Evolutionary conservation across 352 stramenopile genomes (phyloP).

Genomic region (Pythium pyrilobum): DNA sequence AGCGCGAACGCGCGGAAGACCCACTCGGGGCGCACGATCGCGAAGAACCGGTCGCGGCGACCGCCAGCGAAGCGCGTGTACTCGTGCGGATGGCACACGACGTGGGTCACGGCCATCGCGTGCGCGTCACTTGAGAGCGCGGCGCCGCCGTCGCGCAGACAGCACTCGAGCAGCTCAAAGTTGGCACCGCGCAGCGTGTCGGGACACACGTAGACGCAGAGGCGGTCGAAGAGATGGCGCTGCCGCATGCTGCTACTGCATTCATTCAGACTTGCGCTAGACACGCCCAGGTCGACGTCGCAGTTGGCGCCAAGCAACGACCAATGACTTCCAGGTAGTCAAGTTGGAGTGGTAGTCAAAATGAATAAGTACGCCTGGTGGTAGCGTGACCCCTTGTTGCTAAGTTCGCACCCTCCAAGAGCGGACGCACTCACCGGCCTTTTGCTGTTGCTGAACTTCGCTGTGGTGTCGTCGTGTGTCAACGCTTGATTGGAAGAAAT

Average conservation of each 20-base stretch:
- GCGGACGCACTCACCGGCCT: too few relatives aligned
- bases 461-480: constrained; percentile 6
- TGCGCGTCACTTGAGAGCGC: constrained; percentile 29
- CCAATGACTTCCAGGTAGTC: constrained; percentile 1
- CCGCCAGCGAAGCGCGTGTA: constrained; percentile 42
- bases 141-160: constrained; percentile 59
- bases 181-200: constrained; percentile 34
- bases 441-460: constrained; percentile 4
- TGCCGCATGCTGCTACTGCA: constrained; percentile 29
- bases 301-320: constrained; percentile 1
- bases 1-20: constrained; percentile 70
- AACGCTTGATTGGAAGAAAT: constrained; percentile 10
- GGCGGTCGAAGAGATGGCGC: constrained; percentile 35
- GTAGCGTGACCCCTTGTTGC: too few relatives aligned
- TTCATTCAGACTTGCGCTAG: neutral
- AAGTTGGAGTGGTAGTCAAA: too few relatives aligned
- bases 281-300: neutral
- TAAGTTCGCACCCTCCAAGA: too few relatives aligned
- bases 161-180: constrained; percentile 45
- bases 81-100: constrained; percentile 59
- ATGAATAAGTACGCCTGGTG: neutral
- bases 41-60: constrained; percentile 64
- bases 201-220: constrained; percentile 52
- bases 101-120: constrained; percentile 40
- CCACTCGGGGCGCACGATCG: constrained; percentile 74